Base-by-base conservation (phyloP, 2,329 filamentous ascomycete genomes). In the Huntiella bhutanensis region DNA sequence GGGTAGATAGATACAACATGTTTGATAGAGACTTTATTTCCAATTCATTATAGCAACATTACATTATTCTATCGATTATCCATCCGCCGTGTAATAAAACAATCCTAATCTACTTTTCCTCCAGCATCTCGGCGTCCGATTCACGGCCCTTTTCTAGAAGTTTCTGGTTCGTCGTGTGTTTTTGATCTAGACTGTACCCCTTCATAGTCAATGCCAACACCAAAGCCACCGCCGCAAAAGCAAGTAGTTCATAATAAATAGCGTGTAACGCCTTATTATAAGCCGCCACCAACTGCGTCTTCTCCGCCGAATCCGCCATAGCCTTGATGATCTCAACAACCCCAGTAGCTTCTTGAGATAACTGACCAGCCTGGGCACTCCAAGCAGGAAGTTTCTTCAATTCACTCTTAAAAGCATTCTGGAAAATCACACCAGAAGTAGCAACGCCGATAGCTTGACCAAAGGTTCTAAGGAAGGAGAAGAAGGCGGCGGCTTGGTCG, bases 401-500 rank as follows among this genome's bases (percentile, higher is more conserved):
- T 50, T 71, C 68, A 39, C 59, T 59, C 46, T 61, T 62, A 60
- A 79, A 71, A 48, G 67, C 65, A 52, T 82, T 83, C 58, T 83
- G 77, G 60, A 83, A 82, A 45, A 80, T 68, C 32, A 78, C 75
- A 3, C 79, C 77, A 2, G 75, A 73, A 16, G 53, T 47, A 16
- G 55, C 54, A 3, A 57, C 52, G 34, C 55, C 55, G 35, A 57
- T 51, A 40, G 53, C 55, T 34, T 55, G 55, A 46, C 55, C 55
- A 42, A 57, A 54, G 8, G 54, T 52, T 16, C 55, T 53, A 37
- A 56, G 47, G 62, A 84, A 83, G 45, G 69, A 71, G 59, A 77
- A 80, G 63, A 82, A 72, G 8, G 72, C 76, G 1, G 74, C 70
- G 36, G 77, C 69, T 54, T 79, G 70, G 48, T 67, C 64, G 49